These are phyloP conservation scores for Celoporthe dispersa DNA, from an alignment of 2,329 filamentous ascomycete genomes.

Conservation along the genomic window DNA sequence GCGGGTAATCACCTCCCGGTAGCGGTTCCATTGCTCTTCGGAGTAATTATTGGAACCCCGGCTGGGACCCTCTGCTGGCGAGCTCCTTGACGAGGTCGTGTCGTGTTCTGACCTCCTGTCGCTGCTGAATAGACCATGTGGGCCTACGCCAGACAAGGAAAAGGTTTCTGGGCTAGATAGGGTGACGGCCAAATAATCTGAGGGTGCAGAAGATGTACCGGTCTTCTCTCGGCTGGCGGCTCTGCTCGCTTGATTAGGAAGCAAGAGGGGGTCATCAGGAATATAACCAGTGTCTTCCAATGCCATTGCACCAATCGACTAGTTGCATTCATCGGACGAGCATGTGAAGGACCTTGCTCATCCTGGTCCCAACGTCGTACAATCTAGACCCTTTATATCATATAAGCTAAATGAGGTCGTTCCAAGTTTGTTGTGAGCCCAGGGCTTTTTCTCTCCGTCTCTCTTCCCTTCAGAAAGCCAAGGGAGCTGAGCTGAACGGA, in stretches of 20 bases:
- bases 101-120: neutral
- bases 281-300: neutral
- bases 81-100: neutral
- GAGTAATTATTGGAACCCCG: constrained; percentile 1
- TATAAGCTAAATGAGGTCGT: neutral
- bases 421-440: neutral
- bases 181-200: neutral
- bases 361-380: neutral
- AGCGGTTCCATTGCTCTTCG: constrained; percentile 8
- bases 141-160: neutral
- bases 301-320: neutral
- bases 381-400: neutral
- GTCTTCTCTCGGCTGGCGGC: neutral
- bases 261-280: neutral
- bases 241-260: neutral
- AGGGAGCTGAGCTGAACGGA: neutral
- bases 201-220: neutral
- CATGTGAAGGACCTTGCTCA: neutral
- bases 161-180: neutral
- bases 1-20: neutral
- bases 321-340: neutral
- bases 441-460: neutral
- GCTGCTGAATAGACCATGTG: neutral
- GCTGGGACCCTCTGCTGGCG: neutral
- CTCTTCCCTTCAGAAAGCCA: neutral